Evolutionary conservation across 202 grass and related monocot genomes (phyloP).

Genomic region (Alloteropsis angusta): DNA sequence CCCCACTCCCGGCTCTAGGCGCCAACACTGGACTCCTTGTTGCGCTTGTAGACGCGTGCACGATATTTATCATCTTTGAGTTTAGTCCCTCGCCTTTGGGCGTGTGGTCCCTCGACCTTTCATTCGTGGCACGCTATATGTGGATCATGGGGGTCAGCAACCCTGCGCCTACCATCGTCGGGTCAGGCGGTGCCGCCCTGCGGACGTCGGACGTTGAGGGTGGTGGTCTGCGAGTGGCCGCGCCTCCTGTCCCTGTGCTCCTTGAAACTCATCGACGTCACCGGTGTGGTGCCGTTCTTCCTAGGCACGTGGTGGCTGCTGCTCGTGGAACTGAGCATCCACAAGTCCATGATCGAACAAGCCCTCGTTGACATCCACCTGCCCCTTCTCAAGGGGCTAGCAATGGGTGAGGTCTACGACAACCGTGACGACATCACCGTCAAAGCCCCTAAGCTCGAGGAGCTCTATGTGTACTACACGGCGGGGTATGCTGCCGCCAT

Average conservation of each 20-base stretch:
- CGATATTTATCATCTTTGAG: too few species aligned
- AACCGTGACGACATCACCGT: not conserved
- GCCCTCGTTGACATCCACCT: too few species aligned
- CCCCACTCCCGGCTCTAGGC: too few species aligned
- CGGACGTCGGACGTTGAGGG: too few species aligned
- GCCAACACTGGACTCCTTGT: too few species aligned
- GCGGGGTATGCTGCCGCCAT: not conserved
- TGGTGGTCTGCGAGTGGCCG: too few species aligned
- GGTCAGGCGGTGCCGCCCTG: not conserved
- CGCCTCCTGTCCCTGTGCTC: not conserved
- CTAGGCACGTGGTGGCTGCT: not conserved
- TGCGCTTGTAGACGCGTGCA: too few species aligned
- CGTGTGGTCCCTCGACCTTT: too few species aligned
- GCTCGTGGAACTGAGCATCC: too few species aligned
- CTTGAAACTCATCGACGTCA: not conserved
- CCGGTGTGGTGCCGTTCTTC: not conserved
- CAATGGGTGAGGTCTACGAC: not conserved
- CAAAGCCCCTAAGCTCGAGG: not conserved
- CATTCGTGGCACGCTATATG: too few species aligned
- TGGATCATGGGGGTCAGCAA: not conserved
- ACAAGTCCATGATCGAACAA: too few species aligned
- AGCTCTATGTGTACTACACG: not conserved
- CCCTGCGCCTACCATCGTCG: not conserved
- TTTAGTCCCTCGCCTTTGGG: too few species aligned
- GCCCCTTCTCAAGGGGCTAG: not conserved